Evolutionary conservation across 148 eudicot species (phyloP).

Genomic region (Suaeda aralocaspica): DNA sequence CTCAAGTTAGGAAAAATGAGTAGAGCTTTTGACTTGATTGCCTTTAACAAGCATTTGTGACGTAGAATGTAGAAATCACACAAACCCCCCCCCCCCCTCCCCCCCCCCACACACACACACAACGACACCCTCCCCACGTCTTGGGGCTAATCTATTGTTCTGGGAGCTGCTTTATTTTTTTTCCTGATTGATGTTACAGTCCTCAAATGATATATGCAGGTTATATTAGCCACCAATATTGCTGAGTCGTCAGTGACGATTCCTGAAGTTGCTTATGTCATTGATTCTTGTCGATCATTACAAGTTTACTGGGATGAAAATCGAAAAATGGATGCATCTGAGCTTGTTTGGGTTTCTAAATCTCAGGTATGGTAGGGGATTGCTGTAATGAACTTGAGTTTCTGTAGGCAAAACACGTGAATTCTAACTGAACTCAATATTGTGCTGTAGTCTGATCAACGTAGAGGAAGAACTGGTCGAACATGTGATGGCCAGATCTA

Average conservation of each 20-base stretch:
- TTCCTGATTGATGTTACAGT: slow-evolving; percentile 15
- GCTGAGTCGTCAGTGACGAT: slow-evolving; percentile 98
- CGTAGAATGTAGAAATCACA: neutral
- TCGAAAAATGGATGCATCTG: slow-evolving; percentile 59
- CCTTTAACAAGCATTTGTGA: neutral
- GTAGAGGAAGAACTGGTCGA: slow-evolving; percentile 93
- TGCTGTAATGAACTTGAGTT: slow-evolving; percentile 4
- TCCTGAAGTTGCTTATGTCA: slow-evolving; percentile 89
- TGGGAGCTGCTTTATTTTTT: neutral
- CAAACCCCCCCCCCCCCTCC: neutral
- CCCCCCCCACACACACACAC: neutral
- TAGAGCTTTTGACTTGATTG: neutral
- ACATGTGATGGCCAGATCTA: slow-evolving; percentile 88
- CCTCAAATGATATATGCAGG: slow-evolving; percentile 42
- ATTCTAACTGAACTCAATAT: slow-evolving; percentile 2
- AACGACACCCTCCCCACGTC: no score
- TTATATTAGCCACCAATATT: slow-evolving; percentile 94
- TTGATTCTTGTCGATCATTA: slow-evolving; percentile 89
- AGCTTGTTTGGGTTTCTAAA: slow-evolving; percentile 88
- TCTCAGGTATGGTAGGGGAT: slow-evolving; percentile 62
- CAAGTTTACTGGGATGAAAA: slow-evolving; percentile 80
- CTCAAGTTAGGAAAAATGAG: neutral
- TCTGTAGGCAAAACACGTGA: neutral
- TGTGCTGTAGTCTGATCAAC: slow-evolving; percentile 77
- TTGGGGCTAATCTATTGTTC: neutral